Evolutionary conservation across 805 yeast genomes (phyloP).

Genomic region (Saccharomyces eubayanus): DNA sequence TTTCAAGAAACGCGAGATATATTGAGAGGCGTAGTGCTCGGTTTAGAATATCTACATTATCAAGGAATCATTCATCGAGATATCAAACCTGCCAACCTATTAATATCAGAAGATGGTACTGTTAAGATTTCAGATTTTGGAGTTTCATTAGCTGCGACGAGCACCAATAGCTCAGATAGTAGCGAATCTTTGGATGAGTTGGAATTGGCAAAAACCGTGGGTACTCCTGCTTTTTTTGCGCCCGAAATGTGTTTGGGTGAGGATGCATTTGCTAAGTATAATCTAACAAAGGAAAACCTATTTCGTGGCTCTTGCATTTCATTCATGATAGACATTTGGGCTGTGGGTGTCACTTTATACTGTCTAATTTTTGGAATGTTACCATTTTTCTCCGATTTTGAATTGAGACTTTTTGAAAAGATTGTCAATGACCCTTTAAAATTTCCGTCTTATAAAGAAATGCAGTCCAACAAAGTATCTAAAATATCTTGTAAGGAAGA

Average conservation of each 20-base stretch:
- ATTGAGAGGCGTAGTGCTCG: slow-evolving; percentile 76
- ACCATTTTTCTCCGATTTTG: slow-evolving; percentile 84
- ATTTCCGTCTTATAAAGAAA: slow-evolving; percentile 41
- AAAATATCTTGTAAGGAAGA: slow-evolving; percentile 33
- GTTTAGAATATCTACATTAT: slow-evolving; percentile 81
- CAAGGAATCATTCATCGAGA: slow-evolving; percentile 93
- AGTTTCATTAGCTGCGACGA: slow-evolving; percentile 51
- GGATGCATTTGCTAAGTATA: slow-evolving; percentile 19
- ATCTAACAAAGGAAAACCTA: slow-evolving; percentile 16
- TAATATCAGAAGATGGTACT: slow-evolving; percentile 56
- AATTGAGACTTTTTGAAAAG: slow-evolving; percentile 57
- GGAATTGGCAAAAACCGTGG: slow-evolving; percentile 92
- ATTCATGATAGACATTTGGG: slow-evolving; percentile 93
- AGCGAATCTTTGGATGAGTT: slow-evolving; percentile 41
- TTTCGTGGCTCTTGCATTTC: slow-evolving; percentile 47
- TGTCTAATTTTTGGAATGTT: slow-evolving; percentile 80
- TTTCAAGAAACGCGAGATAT: slow-evolving; percentile 61
- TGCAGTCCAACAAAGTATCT: slow-evolving; percentile 28
- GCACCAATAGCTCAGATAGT: slow-evolving; percentile 9
- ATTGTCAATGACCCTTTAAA: slow-evolving; percentile 55
- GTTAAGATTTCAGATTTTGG: slow-evolving; percentile 97
- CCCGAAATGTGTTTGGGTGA: slow-evolving; percentile 76
- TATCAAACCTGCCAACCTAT: slow-evolving; percentile 87
- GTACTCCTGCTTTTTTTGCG: slow-evolving; percentile 94
- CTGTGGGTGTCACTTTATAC: slow-evolving; percentile 84